These are phyloP conservation scores for Sanguinoderma infundibulare DNA, from an alignment of 1,284 basidiomycete genomes.

Conservation along the genomic window DNA sequence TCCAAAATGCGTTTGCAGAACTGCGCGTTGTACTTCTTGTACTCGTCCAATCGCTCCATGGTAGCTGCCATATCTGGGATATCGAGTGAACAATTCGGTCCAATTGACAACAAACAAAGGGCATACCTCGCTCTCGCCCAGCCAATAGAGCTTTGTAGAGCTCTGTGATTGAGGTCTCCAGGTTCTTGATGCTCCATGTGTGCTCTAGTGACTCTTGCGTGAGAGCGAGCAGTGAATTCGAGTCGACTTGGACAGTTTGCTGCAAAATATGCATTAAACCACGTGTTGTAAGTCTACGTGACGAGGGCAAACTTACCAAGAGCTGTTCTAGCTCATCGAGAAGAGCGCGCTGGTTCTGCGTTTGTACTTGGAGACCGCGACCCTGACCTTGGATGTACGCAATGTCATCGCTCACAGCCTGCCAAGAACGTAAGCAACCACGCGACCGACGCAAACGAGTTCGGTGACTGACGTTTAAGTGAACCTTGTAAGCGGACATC, in stretches of 20 bases:
- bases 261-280: constrained; percentile 35
- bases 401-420: constrained; percentile 96
- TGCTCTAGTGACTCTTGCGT: constrained; percentile 89
- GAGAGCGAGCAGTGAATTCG: constrained; percentile 75
- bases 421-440: constrained; percentile 16
- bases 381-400: constrained; percentile 96
- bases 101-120: neutral
- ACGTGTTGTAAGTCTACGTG: neutral
- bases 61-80: constrained; percentile 89
- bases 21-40: constrained; percentile 83
- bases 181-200: constrained; percentile 69
- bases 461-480: constrained; percentile 77
- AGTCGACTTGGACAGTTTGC: constrained; percentile 94
- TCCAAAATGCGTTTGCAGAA: constrained; percentile 93
- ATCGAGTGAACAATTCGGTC: neutral
- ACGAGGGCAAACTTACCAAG: constrained; percentile 55
- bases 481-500: constrained; percentile 91
- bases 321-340: constrained; percentile 85
- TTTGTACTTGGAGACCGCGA: constrained; percentile 96
- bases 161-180: constrained; percentile 85
- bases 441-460: neutral
- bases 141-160: constrained; percentile 97
- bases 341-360: constrained; percentile 90
- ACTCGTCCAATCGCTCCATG: constrained; percentile 90
- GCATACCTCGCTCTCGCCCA: constrained; percentile 81